A percentile compares a stretch with the other conserved stretches of the same genome.
Conservation (phyloP, 352 stramenopile species). For the Plasmopara muralis region DNA sequence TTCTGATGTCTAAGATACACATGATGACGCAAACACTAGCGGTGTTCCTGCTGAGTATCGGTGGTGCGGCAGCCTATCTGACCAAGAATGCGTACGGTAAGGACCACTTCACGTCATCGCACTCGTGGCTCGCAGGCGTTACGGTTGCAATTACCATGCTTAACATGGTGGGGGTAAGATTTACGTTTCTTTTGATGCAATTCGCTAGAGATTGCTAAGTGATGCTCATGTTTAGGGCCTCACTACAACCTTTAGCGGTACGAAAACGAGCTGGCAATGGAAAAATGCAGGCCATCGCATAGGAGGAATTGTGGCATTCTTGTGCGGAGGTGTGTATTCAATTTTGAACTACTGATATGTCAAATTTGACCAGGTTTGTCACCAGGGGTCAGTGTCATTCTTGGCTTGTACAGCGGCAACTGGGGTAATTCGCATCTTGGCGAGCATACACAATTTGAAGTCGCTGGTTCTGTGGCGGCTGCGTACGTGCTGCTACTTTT, state of each 20-base stretch:
- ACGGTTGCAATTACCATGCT: conserved; percentile 41
- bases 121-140: conserved; percentile 56
- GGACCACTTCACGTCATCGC: conserved; percentile 59
- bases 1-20: conserved; percentile 43
- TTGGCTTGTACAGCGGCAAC: conserved; percentile 49
- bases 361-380: background rate
- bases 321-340: conserved; percentile 29
- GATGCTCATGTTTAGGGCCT: conserved; percentile 26
- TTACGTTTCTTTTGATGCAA: background rate
- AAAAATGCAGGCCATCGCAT: conserved; percentile 61
- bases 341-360: background rate
- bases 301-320: conserved; percentile 43
- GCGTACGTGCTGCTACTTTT: conserved; percentile 44
- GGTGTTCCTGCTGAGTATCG: conserved; percentile 36
- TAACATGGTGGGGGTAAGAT: conserved; percentile 47
- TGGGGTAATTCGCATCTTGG: conserved; percentile 45
- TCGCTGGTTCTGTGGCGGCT: conserved; percentile 29
- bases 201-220: background rate
- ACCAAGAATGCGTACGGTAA: conserved; percentile 57
- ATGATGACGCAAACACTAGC: conserved; percentile 41
- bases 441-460: conserved; percentile 39
- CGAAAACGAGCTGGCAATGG: conserved; percentile 66
- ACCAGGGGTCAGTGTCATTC: conserved; percentile 30
- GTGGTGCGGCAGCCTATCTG: conserved; percentile 39
- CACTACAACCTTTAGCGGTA: conserved; percentile 46